Percentiles rank a stretch among this genome's conserved stretches.
phyloP scores from a whole-genome alignment of 2,329 filamentous ascomycete species.

The Phyllachora maydis region DNA sequence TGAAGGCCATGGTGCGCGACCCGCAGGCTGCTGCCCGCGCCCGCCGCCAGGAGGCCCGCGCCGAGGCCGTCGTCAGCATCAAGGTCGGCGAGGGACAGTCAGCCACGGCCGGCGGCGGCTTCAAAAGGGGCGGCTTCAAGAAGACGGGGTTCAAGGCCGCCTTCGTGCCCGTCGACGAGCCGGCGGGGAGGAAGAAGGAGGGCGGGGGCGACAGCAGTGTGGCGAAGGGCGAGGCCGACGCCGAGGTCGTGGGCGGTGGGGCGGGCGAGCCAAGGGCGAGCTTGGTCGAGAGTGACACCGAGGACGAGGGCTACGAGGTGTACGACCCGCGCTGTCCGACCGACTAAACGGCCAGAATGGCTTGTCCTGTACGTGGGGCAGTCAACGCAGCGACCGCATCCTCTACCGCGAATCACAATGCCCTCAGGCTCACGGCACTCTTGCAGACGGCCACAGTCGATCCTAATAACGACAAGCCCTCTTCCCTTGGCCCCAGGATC shows the following conservation, averaged over 20 bases:
- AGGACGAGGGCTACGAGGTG: constrained; percentile 51
- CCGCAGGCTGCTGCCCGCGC: constrained; percentile 43
- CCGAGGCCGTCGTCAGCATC: constrained; percentile 47
- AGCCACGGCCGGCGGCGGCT: constrained; percentile 17
- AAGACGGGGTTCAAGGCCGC: constrained; percentile 70
- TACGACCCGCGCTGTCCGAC: constrained; percentile 42
- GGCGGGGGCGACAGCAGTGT: constrained; percentile 1
- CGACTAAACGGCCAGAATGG: constrained; percentile 20
- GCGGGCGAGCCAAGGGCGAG: too few species aligned
- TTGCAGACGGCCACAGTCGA: constrained; percentile 4
- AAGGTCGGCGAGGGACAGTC: constrained; percentile 24
- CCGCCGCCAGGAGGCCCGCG: constrained; percentile 49
- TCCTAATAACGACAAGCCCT: constrained; percentile 27
- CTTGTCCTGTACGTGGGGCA: background rate
- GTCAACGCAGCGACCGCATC: background rate
- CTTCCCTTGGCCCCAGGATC: constrained; percentile 43
- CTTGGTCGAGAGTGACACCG: constrained; percentile 41
- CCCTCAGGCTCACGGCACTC: constrained; percentile 1
- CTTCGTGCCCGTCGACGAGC: constrained; percentile 27
- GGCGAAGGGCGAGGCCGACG: constrained; percentile 11
- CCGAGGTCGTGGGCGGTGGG: too few species aligned
- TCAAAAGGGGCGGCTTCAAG: constrained; percentile 55
- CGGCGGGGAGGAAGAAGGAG: constrained; percentile 7
- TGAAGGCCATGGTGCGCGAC: constrained; percentile 66
- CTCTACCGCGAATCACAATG: background rate